Evolutionary conservation across 306 rosid genomes (phyloP), one percentile per base, ranked within the genome.

Genomic region (Rosa chinensis): DNA sequence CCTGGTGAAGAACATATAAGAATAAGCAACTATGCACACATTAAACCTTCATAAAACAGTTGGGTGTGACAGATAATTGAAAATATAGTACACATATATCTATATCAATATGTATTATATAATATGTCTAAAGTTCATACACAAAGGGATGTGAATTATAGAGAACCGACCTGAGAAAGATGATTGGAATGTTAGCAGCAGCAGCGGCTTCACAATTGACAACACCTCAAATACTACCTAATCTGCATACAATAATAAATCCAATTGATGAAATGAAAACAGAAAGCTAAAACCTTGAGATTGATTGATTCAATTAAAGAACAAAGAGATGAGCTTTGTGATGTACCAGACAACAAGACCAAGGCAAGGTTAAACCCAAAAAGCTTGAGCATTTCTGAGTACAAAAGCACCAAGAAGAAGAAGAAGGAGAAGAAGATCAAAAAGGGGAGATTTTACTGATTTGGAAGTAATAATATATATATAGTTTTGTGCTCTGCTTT

Each of bases 351-450:
- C 42, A 85, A 8, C 18, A 85, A 62, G 73, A 81, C 69, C 69
- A 61, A 74, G 25, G 11, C 8, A 75, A 74, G 71, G 87, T 67
- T 80, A 80, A 75, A 78, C 79, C 84, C 88, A 70, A 49, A 77
- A 53, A 90, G 91, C 68, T 79, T 82, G 71, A 84, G 88, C 87
- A 87, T 87, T 87, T 74, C 55, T 23, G 53, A 23, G 45, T 20
- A 23, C 13, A 28, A 25, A 11, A 50, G 17, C 9, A 45, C 21
- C 56, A 49, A 25, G 35, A 69, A 44, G 47, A 13, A 44, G 53
- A 71, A 25, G 61, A 32, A 32, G 35, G 35, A 32, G 37, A 73
- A 32, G 56, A 52, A 37, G 50, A 68, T 53, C 35, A 73, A 53
- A 35, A 73, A 49, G 4, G 55, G 32, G n/a, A 68, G 39, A 1